phyloP scores from a whole-genome alignment of 768 basidiomycete genomes.

The Dictyophora rubrovolvata region DNA sequence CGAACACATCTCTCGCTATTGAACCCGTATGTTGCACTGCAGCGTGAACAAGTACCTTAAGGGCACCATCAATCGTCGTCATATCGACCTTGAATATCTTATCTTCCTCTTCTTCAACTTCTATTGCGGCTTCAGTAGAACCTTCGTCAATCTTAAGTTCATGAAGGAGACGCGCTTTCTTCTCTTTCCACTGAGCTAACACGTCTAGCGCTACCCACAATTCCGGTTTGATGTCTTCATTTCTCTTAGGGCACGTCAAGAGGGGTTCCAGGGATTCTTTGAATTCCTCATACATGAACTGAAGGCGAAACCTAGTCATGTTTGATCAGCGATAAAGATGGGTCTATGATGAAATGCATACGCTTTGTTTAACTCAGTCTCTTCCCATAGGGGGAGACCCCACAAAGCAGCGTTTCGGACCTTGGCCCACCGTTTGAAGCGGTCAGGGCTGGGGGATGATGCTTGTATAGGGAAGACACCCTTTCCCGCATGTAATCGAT shows the following conservation, averaged over 20 bases:
- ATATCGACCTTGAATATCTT: background rate
- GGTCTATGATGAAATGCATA: background rate
- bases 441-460: background rate
- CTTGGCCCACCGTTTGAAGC: background rate
- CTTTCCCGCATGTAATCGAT: background rate
- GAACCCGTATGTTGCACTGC: background rate
- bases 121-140: background rate
- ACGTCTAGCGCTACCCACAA: background rate
- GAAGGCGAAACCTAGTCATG: background rate
- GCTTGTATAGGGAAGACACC: background rate
- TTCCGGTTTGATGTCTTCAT: background rate
- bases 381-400: background rate
- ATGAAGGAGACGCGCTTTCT: background rate
- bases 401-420: background rate
- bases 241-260: background rate
- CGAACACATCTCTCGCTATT: background rate
- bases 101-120: background rate
- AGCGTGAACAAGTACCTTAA: background rate
- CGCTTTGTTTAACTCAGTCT: background rate
- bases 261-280: too few species aligned
- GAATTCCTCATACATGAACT: too few species aligned
- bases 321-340: background rate
- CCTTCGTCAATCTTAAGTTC: background rate
- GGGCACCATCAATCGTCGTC: background rate
- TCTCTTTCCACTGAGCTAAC: background rate